These are phyloP conservation scores for Laburnicola sp. DNA, from an alignment of 2,329 filamentous ascomycete genomes.

Conservation along the genomic window DNA sequence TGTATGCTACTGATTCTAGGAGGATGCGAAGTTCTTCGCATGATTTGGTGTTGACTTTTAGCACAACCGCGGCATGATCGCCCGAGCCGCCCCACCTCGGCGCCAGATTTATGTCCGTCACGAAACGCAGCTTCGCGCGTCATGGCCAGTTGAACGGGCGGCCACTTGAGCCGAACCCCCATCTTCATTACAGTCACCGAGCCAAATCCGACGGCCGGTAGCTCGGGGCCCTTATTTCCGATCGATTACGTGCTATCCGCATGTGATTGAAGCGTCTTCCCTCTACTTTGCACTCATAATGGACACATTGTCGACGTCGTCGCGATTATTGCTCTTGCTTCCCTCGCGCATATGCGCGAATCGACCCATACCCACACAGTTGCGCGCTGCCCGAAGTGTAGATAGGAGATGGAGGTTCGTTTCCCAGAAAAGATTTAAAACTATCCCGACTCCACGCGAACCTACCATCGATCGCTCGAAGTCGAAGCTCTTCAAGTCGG, in stretches of 20 bases:
- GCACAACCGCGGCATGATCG: not conserved
- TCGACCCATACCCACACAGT: conserved; percentile 32
- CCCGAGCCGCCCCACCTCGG: conserved; percentile 9
- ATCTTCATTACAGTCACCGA: not conserved
- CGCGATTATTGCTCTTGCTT: conserved; percentile 33
- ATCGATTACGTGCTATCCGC: conserved; percentile 1
- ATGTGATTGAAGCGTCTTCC: conserved; percentile 9
- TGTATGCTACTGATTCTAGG: too few relatives aligned
- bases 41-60: not conserved
- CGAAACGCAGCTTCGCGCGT: conserved; percentile 5
- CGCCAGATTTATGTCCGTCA: conserved; percentile 13
- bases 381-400: conserved; percentile 23
- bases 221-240: not conserved
- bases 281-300: conserved; percentile 23
- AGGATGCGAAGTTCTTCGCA: too few relatives aligned
- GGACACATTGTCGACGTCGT: conserved; percentile 34
- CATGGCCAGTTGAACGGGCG: not conserved
- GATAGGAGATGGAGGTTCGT: conserved; percentile 27
- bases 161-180: not conserved
- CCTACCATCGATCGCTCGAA: conserved; percentile 40
- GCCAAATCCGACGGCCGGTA: not conserved
- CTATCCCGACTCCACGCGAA: conserved; percentile 24
- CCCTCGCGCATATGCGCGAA: conserved; percentile 33
- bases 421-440: conserved; percentile 30
- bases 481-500: too few relatives aligned